These are phyloP conservation scores for Dioscorea cayenensis DNA, from an alignment of 116 monocot genomes.

Conservation along the genomic window DNA sequence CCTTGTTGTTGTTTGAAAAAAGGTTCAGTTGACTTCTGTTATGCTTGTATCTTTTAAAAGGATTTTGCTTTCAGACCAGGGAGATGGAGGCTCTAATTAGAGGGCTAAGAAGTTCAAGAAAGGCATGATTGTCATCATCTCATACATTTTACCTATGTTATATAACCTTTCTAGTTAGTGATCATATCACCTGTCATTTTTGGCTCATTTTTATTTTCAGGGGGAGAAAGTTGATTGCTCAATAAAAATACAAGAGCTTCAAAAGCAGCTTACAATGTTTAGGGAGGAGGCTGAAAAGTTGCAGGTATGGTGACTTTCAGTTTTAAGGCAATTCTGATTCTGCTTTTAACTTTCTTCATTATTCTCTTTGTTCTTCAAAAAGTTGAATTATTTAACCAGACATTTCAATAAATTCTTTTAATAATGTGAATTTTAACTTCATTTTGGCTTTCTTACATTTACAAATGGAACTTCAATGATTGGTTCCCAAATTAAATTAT, in stretches of 20 bases:
- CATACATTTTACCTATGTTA: background rate
- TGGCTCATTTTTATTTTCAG: constrained; percentile 18
- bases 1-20: background rate
- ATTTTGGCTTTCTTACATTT: too few species aligned
- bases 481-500: too few species aligned
- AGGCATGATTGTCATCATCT: constrained; percentile 34
- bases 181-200: background rate
- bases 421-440: too few species aligned
- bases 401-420: too few species aligned
- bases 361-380: background rate
- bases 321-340: background rate
- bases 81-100: constrained; percentile 87
- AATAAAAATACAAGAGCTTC: constrained; percentile 89
- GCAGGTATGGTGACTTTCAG: constrained; percentile 21
- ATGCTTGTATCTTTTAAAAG: background rate
- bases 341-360: background rate
- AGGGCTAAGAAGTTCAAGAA: constrained; percentile 77
- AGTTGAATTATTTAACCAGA: too few species aligned
- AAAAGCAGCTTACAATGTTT: constrained; percentile 94
- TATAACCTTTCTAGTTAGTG: background rate
- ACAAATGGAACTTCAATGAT: too few species aligned
- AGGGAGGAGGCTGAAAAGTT: constrained; percentile 89
- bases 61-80: constrained; percentile 46
- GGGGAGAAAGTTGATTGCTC: constrained; percentile 86
- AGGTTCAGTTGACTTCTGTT: background rate